Percentiles rank a stretch among this genome's conserved stretches.
Evolutionary conservation across 1,284 basidiomycete species (phyloP).

Genomic region (Trichosporon coremiiforme): DNA sequence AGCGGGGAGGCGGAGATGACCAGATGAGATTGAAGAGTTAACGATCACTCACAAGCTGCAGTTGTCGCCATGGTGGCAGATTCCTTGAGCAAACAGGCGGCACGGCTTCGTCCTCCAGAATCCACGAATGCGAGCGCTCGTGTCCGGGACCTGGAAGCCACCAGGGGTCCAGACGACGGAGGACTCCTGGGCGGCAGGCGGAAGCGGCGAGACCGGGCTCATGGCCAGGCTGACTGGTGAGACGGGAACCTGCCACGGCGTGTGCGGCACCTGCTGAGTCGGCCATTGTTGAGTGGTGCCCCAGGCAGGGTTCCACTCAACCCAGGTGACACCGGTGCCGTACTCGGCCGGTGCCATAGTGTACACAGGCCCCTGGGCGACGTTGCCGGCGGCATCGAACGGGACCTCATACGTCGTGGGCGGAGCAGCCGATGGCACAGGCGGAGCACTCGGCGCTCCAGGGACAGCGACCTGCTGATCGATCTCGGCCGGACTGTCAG

Average conservation of each 20-base stretch:
- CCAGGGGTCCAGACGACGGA: not conserved
- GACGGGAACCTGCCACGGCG: constrained; percentile 4
- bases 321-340: not conserved
- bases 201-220: not conserved
- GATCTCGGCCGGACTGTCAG: not conserved
- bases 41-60: constrained; percentile 47
- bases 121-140: constrained; percentile 39
- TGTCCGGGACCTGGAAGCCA: not conserved
- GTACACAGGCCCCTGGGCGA: not conserved
- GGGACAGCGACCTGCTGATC: not conserved
- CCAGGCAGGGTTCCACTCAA: not conserved
- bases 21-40: not conserved
- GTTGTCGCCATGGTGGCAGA: constrained; percentile 49
- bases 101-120: constrained; percentile 43
- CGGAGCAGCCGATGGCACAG: not conserved
- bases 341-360: not conserved
- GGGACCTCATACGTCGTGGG: not conserved
- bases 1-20: no score
- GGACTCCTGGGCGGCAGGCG: not conserved
- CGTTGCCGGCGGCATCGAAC: not conserved
- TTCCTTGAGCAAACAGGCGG: constrained; percentile 46
- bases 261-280: not conserved
- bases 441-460: not conserved
- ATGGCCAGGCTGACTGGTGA: not conserved
- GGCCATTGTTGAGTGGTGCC: not conserved